These are phyloP conservation scores for Dissophora globulifera DNA, from an alignment of 192 early-diverging fungal genomes.

Conservation along the genomic window DNA sequence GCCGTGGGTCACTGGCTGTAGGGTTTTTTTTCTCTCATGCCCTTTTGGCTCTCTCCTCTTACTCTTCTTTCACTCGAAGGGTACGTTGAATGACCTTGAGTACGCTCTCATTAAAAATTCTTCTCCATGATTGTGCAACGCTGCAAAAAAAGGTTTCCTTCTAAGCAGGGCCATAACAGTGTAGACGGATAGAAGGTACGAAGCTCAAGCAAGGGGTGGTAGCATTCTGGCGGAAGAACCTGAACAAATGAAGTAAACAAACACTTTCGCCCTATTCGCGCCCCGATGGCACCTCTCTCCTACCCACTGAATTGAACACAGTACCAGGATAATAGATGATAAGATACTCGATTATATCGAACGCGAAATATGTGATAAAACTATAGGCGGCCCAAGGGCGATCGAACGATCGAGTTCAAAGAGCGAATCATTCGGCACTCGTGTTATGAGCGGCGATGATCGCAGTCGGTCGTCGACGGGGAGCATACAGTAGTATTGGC, in stretches of 20 bases:
- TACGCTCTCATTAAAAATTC: not conserved
- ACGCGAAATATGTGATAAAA: no score
- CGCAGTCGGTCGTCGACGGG: no score
- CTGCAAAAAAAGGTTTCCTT: slow-evolving; percentile 6
- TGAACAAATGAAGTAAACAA: slow-evolving; percentile 19
- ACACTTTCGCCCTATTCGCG: not conserved
- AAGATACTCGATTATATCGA: not conserved
- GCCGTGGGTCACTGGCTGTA: not conserved
- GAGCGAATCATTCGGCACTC: no score
- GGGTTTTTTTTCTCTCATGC: not conserved
- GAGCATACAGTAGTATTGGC: no score
- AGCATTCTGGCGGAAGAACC: not conserved
- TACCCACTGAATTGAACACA: not conserved
- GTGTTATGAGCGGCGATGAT: no score
- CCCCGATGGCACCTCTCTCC: not conserved
- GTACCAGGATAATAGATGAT: not conserved
- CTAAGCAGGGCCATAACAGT: not conserved
- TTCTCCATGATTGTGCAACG: slow-evolving; percentile 12
- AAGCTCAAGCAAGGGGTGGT: not conserved
- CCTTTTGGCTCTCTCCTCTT: no score
- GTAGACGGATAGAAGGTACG: no score
- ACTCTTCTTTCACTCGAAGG: no score
- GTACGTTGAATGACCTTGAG: not conserved
- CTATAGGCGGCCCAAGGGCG: no score
- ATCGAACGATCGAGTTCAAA: no score